Evolutionary conservation across 192 early-diverging fungal genomes (phyloP).

Genomic region (Kappamyces sp.): DNA sequence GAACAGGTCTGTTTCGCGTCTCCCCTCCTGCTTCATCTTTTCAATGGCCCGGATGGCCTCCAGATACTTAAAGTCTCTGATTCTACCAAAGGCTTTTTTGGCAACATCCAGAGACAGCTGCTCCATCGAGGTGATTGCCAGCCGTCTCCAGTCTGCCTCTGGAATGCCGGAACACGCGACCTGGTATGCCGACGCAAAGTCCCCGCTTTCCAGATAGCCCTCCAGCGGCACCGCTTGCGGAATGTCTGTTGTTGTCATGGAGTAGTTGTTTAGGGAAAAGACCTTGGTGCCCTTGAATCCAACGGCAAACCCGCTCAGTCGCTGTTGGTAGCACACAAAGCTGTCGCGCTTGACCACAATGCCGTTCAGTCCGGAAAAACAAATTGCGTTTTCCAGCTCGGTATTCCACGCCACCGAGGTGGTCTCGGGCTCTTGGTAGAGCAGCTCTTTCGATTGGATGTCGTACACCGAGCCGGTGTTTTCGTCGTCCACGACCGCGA

Average conservation of each 20-base stretch:
- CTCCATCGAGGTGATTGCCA: slow-evolving; percentile 45
- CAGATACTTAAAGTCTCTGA: slow-evolving; percentile 44
- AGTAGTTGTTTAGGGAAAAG: slow-evolving; percentile 44
- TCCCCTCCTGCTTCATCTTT: slow-evolving; percentile 34
- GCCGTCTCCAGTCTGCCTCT: slow-evolving; percentile 47
- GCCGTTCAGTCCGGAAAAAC: slow-evolving; percentile 41
- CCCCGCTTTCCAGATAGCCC: slow-evolving; percentile 40
- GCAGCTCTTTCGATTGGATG: slow-evolving; percentile 42
- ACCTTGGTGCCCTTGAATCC: slow-evolving; percentile 53
- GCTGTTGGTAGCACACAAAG: slow-evolving; percentile 45
- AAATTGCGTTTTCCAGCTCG: slow-evolving; percentile 49
- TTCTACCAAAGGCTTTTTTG: slow-evolving; percentile 36
- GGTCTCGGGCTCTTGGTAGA: slow-evolving; percentile 56
- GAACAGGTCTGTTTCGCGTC: slow-evolving; percentile 30
- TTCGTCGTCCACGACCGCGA: slow-evolving; percentile 54
- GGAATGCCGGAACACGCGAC: slow-evolving; percentile 52
- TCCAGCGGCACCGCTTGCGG: slow-evolving; percentile 46
- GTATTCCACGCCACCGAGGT: slow-evolving; percentile 52
- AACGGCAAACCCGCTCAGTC: slow-evolving; percentile 52
- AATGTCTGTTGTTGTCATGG: slow-evolving; percentile 46
- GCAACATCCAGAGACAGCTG: slow-evolving; percentile 41
- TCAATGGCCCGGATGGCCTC: slow-evolving; percentile 32
- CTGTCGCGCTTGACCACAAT: slow-evolving; percentile 46
- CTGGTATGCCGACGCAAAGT: slow-evolving; percentile 39
- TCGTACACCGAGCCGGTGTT: slow-evolving; percentile 48